Evolutionary conservation across 192 early-diverging fungal species (phyloP), one percentile per base, ranked within the genome.

Genomic region (Coemansia sp.): DNA sequence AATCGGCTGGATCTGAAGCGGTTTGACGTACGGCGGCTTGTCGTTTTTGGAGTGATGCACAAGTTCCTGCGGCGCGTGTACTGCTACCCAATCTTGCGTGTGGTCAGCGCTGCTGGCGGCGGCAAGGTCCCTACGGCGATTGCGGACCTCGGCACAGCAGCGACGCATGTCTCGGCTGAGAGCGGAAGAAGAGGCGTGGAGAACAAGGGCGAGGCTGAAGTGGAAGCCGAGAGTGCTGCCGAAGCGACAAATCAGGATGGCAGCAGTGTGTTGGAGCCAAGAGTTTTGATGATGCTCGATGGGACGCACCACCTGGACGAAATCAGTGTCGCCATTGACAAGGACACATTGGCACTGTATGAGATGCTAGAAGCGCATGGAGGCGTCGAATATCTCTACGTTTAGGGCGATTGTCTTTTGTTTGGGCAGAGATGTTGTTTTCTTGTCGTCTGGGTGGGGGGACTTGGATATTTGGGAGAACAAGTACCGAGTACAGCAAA

Each of bases 41-140:
- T 99, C 14, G 81, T 92, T 0, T 99, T 93, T 85, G 97, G 95
- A 3, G 84, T 94, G 0, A 83, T 96, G 58, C 89, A 97, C 56
- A 79, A 83, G 2, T 83, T 97, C 57, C 58, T 99, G 8, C 87
- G 88, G 50, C 85, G 97, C 2, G 87, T 99, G 17, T 91, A 98
- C 67, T 94, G 92, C 69, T 98, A 94, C 68, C 97, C 97, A 23
- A 57, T 79, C 29, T n/a, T 79, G 13, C 54, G 62, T 38, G 54
- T 28, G 2, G 55, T 56, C 3, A 52, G 45, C 25, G 23, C 17
- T 14, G 45, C n/a, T n/a, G 40, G 19, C 11, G 29, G 6, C 19
- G 34, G 40, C 20, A 41, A 55, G 27, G 14, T 41, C 17, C 45
- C 22, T 28, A 3, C 20, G 1, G 15, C n/a, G 14, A 37, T 14